phyloP scores from a whole-genome alignment of 495 filamentous ascomycete species.

The Aspergillus panamensis region DNA sequence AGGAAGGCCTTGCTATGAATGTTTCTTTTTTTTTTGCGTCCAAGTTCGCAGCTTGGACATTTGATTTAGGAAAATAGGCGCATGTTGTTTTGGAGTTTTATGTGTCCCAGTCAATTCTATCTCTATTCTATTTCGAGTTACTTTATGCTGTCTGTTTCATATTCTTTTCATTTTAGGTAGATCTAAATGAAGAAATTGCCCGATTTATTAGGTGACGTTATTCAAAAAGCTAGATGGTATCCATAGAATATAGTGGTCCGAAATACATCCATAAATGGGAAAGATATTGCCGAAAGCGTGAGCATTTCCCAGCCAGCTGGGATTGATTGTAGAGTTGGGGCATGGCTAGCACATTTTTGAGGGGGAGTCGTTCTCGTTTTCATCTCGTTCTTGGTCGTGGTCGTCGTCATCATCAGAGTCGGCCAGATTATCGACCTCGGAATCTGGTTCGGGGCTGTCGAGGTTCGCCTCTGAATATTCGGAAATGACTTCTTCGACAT shows the following conservation, averaged over 20 bases:
- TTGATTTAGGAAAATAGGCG: slow-evolving; percentile 22
- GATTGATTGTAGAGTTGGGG: not conserved
- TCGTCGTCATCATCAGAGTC: not conserved
- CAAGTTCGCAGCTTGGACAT: not conserved
- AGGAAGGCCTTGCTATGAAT: not conserved
- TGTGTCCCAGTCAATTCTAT: slow-evolving; percentile 1
- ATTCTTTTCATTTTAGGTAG: not conserved
- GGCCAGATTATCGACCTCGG: not conserved
- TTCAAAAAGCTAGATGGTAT: not conserved
- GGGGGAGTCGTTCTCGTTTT: not conserved
- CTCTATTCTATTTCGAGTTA: slow-evolving; percentile 2
- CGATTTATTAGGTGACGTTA: not conserved
- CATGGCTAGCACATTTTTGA: not conserved
- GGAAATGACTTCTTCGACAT: not conserved
- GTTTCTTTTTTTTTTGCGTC: not conserved
- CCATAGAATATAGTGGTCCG: not conserved
- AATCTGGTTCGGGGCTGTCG: not conserved
- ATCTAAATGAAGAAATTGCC: not conserved
- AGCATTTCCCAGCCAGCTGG: not conserved
- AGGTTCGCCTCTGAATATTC: not conserved
- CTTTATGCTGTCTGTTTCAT: not conserved
- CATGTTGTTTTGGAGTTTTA: slow-evolving; percentile 26
- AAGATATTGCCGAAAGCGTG: not conserved
- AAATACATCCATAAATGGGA: not conserved
- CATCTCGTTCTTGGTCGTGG: not conserved